Percentiles rank a stretch among this genome's conserved stretches.
These are phyloP conservation scores for Patellaria atrata DNA, from an alignment of 495 filamentous ascomycete species.

Conservation along the genomic window DNA sequence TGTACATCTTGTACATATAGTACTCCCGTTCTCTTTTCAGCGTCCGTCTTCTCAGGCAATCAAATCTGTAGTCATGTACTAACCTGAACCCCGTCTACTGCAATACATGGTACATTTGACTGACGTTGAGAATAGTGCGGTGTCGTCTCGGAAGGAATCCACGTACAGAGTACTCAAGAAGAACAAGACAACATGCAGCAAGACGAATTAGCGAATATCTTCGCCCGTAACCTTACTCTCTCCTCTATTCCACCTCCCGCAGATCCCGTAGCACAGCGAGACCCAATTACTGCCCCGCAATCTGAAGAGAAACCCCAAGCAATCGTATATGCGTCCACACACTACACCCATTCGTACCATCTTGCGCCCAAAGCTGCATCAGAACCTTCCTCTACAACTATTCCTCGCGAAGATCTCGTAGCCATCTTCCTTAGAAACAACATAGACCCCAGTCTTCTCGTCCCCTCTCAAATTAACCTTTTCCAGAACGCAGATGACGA, in stretches of 20 bases:
- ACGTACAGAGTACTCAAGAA: constrained; percentile 20
- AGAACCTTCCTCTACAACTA: constrained; percentile 14
- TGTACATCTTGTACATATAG: constrained; percentile 25
- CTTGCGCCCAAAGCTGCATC: constrained; percentile 22
- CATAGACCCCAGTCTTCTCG: constrained; percentile 26
- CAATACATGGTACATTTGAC: constrained; percentile 14
- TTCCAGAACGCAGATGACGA: constrained; percentile 27
- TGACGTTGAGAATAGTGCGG: constrained; percentile 31
- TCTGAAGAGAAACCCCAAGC: constrained; percentile 7
- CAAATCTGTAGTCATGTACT: constrained; percentile 27
- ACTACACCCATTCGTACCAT: constrained; percentile 26
- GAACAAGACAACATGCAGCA: constrained; percentile 21
- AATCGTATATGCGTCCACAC: constrained; percentile 24
- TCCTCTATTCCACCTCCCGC: constrained; percentile 11
- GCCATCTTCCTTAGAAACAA: constrained; percentile 20
- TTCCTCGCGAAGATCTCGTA: constrained; percentile 17
- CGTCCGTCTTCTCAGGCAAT: constrained; percentile 26
- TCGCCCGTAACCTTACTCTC: constrained; percentile 23
- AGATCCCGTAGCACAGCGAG: constrained; percentile 4
- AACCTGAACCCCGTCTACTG: constrained; percentile 10
- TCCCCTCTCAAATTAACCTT: constrained; percentile 27
- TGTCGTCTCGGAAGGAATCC: constrained; percentile 21
- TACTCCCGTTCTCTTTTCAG: constrained; percentile 25
- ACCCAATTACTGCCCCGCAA: constrained; percentile 9
- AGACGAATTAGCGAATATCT: constrained; percentile 27